Evolutionary conservation across 2,329 filamentous ascomycete species (phyloP), one percentile per base, ranked within the genome.

Genomic region (Mycosphaerella arachidis): DNA sequence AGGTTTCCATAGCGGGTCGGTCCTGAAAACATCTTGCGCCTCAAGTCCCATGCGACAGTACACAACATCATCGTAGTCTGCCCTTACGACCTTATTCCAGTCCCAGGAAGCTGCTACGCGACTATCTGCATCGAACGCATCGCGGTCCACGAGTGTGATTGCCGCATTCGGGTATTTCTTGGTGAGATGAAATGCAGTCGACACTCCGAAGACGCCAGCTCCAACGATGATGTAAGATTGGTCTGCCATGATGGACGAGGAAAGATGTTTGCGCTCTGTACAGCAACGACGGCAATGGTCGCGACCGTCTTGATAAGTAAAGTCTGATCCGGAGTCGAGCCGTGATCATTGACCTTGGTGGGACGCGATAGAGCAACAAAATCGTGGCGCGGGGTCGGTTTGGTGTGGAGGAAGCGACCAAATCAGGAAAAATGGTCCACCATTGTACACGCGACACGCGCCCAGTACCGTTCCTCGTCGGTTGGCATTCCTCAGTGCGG

Each of bases 71-170:
- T 83, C 79, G 74, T 90, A 90, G 72, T 90, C 87, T 52, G 86
- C 84, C 58, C 87, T 84, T 16, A 90, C 80, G 30, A 88, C 85
- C 73, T 89, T 90, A 76, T 88, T 90, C 81, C 86, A 86, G 74
- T 91, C 87, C 78, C 84, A 87, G 0, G 87, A 89, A 0, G 87
- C 87, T 33, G 86, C 86, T 31, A 77, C 70, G 40, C 70, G 68
- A 35, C 60, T 66, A 56, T 74, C 58, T 8, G 68, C 68, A 40
- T 71, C 68, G 61, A 65, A 72, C 59, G 73, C 66, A 57, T 72
- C 68, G 29, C 71, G 70, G 57, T 78, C 76, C 30, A 78, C 71
- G 18, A 78, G 68, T 1, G 76, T 78, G 40, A 78, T 63, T 12
- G 70, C 68, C 31, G 75, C 75, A 48, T 72, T 64, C 3, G 76